Evolutionary conservation across 331 rosid genomes (phyloP).

Genomic region (Prunus yedoensis): DNA sequence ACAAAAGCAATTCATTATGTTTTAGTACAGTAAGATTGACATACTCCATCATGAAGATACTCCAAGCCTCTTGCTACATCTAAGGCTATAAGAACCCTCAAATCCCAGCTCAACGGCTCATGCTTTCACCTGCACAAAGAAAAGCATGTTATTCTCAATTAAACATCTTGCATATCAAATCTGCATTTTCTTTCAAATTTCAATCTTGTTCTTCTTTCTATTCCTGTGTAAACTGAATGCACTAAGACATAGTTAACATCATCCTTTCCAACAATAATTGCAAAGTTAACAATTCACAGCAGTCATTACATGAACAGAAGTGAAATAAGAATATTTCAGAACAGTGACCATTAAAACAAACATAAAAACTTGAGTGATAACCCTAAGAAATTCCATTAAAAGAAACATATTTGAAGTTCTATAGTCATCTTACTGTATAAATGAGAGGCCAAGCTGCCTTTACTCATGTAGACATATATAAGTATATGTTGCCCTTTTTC

Average conservation of each 20-base stretch:
- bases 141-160: background rate
- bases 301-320: background rate
- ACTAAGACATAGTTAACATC: background rate
- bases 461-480: slow-evolving; percentile 85
- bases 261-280: background rate
- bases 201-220: background rate
- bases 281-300: background rate
- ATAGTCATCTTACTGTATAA: slow-evolving; percentile 67
- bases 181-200: background rate
- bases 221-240: background rate
- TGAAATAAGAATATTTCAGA: background rate
- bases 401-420: background rate
- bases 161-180: background rate
- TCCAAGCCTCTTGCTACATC: slow-evolving; percentile 96
- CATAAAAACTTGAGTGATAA: background rate
- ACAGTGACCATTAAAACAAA: background rate
- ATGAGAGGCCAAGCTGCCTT: slow-evolving; percentile 96
- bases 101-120: slow-evolving; percentile 75
- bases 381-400: background rate
- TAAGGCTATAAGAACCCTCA: slow-evolving; percentile 81
- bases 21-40: slow-evolving; percentile 21
- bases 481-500: slow-evolving; percentile 92
- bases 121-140: slow-evolving; percentile 51
- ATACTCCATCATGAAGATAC: slow-evolving; percentile 99
- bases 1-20: background rate